Evolutionary conservation across 768 basidiomycete genomes (phyloP), one percentile per base, ranked within the genome.

Genomic region (Agaricus subrufescens): DNA sequence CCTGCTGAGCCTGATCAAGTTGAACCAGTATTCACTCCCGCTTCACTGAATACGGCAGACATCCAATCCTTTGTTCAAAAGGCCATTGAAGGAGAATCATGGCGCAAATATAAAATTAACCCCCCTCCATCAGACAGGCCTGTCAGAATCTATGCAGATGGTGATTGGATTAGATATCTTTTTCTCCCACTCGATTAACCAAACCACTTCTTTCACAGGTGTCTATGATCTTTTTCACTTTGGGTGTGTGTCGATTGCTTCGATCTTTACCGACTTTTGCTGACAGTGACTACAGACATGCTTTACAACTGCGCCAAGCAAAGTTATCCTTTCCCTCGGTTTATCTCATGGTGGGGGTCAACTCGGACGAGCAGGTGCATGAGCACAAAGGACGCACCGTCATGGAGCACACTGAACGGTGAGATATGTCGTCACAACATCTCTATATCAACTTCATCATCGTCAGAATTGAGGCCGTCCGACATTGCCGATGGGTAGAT

Each of bases 171-270:
- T 25, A 19, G 19, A 34, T 54, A 45, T 47, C 38, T 11, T 7
- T 25, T 12, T 44, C 29, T 26, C 34, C 7, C 34, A 34, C 9
- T 31, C 34, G 11, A 3, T 34, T 34, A 5, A 9, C 34, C 1
- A 12, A 37, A 34, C 34, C 19, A n/a, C 15, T 34, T 37, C 50
- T 64, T 61, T 65, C 52, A 56, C 64, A 91, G 90, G 89, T 12
- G 96, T 98, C 10, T 99, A 98, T 66, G 97, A 99, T 72, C 80
- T 99, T 51, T 96, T 98, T 73, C 96, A 98, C 70, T 98, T 93
- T 69, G 91, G 91, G 91, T 93, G 69, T 61, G 82, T 68, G 31
- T 4, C 45, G 55, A 38, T 30, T 44, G 50, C 61, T 10, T 30
- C 10, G 34, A 34, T 8, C 34, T 34, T 34, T 7, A 34, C 7